phyloP scores from a whole-genome alignment of 2,329 filamentous ascomycete species.

The Stagonosporopsis rhizophila region DNA sequence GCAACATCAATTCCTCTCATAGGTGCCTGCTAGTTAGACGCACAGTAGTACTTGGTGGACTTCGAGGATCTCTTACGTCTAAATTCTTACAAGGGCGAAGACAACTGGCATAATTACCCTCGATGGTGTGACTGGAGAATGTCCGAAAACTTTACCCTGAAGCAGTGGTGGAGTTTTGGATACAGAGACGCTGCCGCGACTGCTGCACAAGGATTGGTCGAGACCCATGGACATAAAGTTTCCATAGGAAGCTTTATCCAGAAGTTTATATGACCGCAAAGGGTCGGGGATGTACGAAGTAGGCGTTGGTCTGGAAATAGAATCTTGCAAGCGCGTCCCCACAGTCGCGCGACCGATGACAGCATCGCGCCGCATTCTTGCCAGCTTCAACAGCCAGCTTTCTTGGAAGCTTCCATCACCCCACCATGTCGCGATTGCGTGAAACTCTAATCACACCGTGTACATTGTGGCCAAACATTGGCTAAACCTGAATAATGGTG shows the following conservation, averaged over 20 bases:
- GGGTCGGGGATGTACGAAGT: too few relatives aligned
- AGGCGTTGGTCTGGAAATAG: not conserved
- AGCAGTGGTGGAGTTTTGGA: not conserved
- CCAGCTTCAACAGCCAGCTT: slow-evolving; percentile 21
- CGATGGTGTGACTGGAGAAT: not conserved
- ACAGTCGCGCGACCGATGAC: slow-evolving; percentile 31
- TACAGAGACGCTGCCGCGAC: not conserved
- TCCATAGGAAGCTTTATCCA: too few relatives aligned
- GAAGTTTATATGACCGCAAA: too few relatives aligned
- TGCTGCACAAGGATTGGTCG: too few relatives aligned
- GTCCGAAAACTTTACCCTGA: not conserved
- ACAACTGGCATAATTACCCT: not conserved
- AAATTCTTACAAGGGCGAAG: not conserved
- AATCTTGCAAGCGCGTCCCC: slow-evolving; percentile 15
- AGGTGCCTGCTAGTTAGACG: too few relatives aligned
- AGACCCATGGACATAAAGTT: too few relatives aligned
- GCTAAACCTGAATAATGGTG: slow-evolving; percentile 7
- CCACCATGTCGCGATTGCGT: slow-evolving; percentile 9
- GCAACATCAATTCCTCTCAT: too few relatives aligned
- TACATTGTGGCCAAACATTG: not conserved
- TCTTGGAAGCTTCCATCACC: slow-evolving; percentile 16
- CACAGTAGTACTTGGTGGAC: slow-evolving; percentile 1
- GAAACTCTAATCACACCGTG: not conserved
- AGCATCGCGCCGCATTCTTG: slow-evolving; percentile 30
- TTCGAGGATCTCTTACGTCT: not conserved